phyloP scores from a whole-genome alignment of 179 eudicot genomes.

The Camellia oleifera region DNA sequence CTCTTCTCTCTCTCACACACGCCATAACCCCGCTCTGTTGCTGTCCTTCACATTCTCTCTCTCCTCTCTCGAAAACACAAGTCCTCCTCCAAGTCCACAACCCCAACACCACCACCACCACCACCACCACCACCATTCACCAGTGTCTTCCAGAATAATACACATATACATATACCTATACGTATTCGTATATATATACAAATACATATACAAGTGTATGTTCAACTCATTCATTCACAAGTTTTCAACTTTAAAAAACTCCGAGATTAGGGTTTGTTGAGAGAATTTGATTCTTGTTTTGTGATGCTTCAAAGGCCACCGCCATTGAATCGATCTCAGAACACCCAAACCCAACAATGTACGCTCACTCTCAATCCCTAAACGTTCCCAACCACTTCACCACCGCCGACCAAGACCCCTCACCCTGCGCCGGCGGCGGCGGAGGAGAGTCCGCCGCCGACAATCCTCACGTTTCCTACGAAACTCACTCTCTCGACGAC shows the following conservation, averaged over 20 bases:
- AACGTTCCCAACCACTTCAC: slow-evolving; percentile 11
- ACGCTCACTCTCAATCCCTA: slow-evolving; percentile 6
- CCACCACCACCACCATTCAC: not conserved
- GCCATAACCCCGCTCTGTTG: not conserved
- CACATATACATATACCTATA: not conserved
- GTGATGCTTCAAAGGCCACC: slow-evolving; percentile 13
- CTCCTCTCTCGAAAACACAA: not conserved
- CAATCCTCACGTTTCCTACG: slow-evolving; percentile 12
- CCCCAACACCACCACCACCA: not conserved
- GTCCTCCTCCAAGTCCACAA: not conserved
- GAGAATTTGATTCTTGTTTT: not conserved
- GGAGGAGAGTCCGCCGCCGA: not conserved
- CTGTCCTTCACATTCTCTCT: not conserved
- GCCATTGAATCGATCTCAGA: slow-evolving; percentile 8
- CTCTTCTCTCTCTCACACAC: not conserved
- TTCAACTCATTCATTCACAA: not conserved
- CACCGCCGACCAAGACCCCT: slow-evolving; percentile 5
- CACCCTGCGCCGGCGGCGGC: not conserved
- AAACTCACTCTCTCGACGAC: slow-evolving; percentile 15
- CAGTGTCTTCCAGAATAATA: not conserved
- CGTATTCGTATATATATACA: not conserved
- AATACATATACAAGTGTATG: no score
- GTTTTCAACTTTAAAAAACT: not conserved
- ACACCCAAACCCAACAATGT: slow-evolving; percentile 10
- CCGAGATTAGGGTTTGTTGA: slow-evolving; percentile 1